Percentiles rank a stretch among this genome's conserved stretches.
Evolutionary conservation across 257 asterid genomes (phyloP).

Genomic region (Solanum ahanhuiri): DNA sequence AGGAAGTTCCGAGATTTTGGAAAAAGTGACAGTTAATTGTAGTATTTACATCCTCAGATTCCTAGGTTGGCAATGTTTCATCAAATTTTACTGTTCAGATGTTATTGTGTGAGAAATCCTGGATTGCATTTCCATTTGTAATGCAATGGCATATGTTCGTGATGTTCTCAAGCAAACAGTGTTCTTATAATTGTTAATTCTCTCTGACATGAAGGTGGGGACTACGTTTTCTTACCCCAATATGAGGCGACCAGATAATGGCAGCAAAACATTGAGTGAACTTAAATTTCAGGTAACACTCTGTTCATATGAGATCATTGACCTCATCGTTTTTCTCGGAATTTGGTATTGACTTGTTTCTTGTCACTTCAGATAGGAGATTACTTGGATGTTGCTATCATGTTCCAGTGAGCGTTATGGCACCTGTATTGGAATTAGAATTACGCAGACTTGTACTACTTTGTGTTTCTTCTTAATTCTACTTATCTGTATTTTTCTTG

Average conservation of each 20-base stretch:
- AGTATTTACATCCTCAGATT: neutral
- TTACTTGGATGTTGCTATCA: conserved; percentile 64
- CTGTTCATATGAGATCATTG: neutral
- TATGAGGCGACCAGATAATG: conserved; percentile 52
- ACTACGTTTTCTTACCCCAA: conserved; percentile 56
- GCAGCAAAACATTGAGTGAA: conserved; percentile 55
- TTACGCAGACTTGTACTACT: neutral
- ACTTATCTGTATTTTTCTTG: neutral
- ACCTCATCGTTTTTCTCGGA: neutral
- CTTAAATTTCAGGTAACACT: conserved; percentile 55
- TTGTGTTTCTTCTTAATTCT: neutral
- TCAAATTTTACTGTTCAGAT: neutral
- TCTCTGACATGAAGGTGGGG: conserved; percentile 42
- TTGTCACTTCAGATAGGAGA: conserved; percentile 50
- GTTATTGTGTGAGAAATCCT: neutral
- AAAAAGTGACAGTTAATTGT: neutral
- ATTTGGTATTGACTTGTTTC: conserved; percentile 6
- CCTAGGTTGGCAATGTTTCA: neutral
- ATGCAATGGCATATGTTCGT: neutral
- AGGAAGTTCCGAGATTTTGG: neutral
- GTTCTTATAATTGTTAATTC: conserved; percentile 1
- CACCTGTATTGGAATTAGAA: neutral
- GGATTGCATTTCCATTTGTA: neutral
- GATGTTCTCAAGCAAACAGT: neutral
- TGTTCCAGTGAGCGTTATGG: conserved; percentile 26